Evolutionary conservation across 768 basidiomycete species (phyloP).

Genomic region (Tephrocybe sp.): DNA sequence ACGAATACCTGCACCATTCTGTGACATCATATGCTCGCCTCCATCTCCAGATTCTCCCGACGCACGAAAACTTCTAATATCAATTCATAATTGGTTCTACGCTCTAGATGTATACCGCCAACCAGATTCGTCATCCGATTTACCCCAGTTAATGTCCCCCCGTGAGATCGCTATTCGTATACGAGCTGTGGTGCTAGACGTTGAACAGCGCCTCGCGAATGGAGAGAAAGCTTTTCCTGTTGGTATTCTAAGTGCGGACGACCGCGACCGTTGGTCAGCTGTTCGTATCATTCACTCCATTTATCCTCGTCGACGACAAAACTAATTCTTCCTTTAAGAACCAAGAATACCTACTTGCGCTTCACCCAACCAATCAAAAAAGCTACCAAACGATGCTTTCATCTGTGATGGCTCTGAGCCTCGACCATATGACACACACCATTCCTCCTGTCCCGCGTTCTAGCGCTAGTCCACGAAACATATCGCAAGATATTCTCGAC

Average conservation of each 20-base stretch:
- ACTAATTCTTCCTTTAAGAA: slow-evolving; percentile 48
- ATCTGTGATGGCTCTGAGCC: slow-evolving; percentile 76
- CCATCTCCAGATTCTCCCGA: slow-evolving; percentile 42
- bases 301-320: background rate
- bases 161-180: slow-evolving; percentile 42
- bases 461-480: slow-evolving; percentile 25
- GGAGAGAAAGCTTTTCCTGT: slow-evolving; percentile 63
- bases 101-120: slow-evolving; percentile 62
- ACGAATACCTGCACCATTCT: slow-evolving; percentile 66
- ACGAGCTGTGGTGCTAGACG: slow-evolving; percentile 55
- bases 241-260: slow-evolving; percentile 74
- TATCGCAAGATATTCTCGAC: slow-evolving; percentile 44
- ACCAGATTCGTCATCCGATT: slow-evolving; percentile 22
- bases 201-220: slow-evolving; percentile 38
- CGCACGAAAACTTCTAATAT: slow-evolving; percentile 61
- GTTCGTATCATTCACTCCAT: slow-evolving; percentile 38
- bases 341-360: slow-evolving; percentile 58
- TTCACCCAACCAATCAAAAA: slow-evolving; percentile 63
- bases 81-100: slow-evolving; percentile 80
- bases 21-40: slow-evolving; percentile 59
- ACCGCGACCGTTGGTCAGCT: slow-evolving; percentile 78
- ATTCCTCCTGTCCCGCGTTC: slow-evolving; percentile 26
- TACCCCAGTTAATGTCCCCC: slow-evolving; percentile 30
- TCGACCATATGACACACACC: slow-evolving; percentile 69
- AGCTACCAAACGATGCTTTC: slow-evolving; percentile 63